Base-by-base conservation (phyloP, 2,329 filamentous ascomycete genomes). In the Westerdykella sp. region DNA sequence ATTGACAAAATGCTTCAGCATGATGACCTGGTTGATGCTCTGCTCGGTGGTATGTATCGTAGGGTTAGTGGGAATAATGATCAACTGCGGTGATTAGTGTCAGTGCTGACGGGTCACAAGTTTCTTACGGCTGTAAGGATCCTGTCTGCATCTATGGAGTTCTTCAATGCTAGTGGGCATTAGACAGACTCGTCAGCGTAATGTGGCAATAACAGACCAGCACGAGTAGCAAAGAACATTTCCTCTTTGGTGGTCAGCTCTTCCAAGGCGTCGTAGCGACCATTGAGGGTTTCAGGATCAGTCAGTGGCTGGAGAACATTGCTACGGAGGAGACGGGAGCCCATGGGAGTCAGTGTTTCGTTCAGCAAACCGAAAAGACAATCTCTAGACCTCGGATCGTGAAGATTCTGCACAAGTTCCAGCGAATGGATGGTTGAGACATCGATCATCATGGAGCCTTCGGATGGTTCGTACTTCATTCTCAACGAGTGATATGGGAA, bases 371-470 rank as follows among this genome's bases (percentile, higher is more conserved):
- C 90, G 49, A 90, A 91, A 0, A 98, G 71, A 50, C 84, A 91
- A 32, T 91, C 80, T 49, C 82, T 87, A 0, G 89, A 95, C 52
- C 85, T 89, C 1, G 81, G 59, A 53, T 84, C 82, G 11, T 86
- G 82, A 0, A 90, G 61, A 52, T 96, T 98, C 56, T 95, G 88
- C 21, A 97, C 85, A 5, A 98, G 75, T 63, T 98, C 93, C 3
- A 98, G 73, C 0, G 88, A 88, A 31, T 83, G 78, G 22, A 96
- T 87, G 0, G 90, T 95, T 1, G 87, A 84, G 2, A 93, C 76
- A 57, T 96, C 91, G 54, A 97, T 94, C 79, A 95, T 87, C 90
- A 97, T 95, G 1, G 88, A 87, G 18, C 91, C 86, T 60, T 95
- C 87, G 0, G 88, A 89, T 1, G 89, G 85, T 56, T 91, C 84